Evolutionary conservation across 1,139 yeast genomes (phyloP), one percentile per base, ranked within the genome.

Genomic region (Zygosaccharomyces sapae): DNA sequence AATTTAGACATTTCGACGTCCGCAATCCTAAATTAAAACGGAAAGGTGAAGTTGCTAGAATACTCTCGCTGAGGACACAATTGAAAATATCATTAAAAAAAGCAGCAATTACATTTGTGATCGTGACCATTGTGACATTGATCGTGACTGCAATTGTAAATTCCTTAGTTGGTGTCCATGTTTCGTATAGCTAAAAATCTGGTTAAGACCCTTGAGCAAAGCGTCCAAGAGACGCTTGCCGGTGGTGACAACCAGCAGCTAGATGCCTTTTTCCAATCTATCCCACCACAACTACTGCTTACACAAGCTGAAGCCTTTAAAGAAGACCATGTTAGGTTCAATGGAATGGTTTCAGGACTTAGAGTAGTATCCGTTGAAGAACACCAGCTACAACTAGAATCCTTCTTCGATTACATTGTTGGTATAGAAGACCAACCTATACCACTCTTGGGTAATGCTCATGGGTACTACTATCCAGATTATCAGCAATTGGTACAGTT

Each of bases 151-250:
- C 8, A 10, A 24, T 12, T 13, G 10, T 4, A 33, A 16, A 8
- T 9, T 3, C 9, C 20, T 13, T n/a, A 27, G 13, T 27, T 12
- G n/a, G 37, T n/a, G 13, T 33, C 33, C 4, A 88, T 88, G 97
- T 85, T 88, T 68, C 86, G 95, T 29, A 86, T 89, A 68, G 96
- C 97, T 7, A 86, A 83, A 64, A 86, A 81, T 58, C 66, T 89
- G 43, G 96, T 88, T 29, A 85, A 81, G 58, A 76, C 88, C 24
- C 74, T 90, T 39, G 96, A 88, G 59, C 75, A 71, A 49, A 63
- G 68, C 44, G 69, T 65, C 2, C 59, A 57, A 35, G 67, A 61
- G 12, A 58, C 66, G 1, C 46, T 60, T 29, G 48, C 59, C 3
- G 44, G 51, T 3, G 52, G 57, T 8, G 48, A 51, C 18, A 58